These are phyloP conservation scores for Cryptococcus sp. DNA, from an alignment of 1,284 basidiomycete species.

Conservation along the genomic window DNA sequence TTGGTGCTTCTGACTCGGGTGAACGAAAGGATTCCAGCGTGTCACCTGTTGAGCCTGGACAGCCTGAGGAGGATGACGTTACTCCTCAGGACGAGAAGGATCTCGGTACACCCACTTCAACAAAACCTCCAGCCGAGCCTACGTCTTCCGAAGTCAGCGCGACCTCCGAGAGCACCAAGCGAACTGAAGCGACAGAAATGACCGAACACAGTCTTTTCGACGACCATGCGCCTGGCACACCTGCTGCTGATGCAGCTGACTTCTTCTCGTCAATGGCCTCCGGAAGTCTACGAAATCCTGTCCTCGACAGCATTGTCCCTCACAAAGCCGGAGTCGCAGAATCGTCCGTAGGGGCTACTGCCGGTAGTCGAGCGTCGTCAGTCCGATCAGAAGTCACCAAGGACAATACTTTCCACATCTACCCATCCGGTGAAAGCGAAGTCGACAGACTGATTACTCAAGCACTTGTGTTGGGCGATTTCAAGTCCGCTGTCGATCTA, in stretches of 20 bases:
- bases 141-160: slow-evolving; percentile 66
- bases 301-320: slow-evolving; percentile 63
- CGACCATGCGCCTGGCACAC: slow-evolving; percentile 40
- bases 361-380: slow-evolving; percentile 80
- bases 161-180: slow-evolving; percentile 58
- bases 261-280: slow-evolving; percentile 77
- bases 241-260: slow-evolving; percentile 63
- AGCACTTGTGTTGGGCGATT: slow-evolving; percentile 90
- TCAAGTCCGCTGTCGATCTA: slow-evolving; percentile 83
- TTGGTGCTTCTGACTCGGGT: slow-evolving; percentile 26
- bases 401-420: slow-evolving; percentile 80
- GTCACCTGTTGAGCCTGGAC: slow-evolving; percentile 11
- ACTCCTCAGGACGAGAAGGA: background rate
- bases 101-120: background rate
- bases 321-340: slow-evolving; percentile 73
- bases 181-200: slow-evolving; percentile 57
- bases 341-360: slow-evolving; percentile 84
- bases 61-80: background rate
- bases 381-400: slow-evolving; percentile 65
- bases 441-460: slow-evolving; percentile 85
- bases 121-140: slow-evolving; percentile 41
- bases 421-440: slow-evolving; percentile 81
- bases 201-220: slow-evolving; percentile 80
- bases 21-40: slow-evolving; percentile 2
- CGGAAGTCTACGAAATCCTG: slow-evolving; percentile 54